Evolutionary conservation across 2,329 filamentous ascomycete genomes (phyloP).

Genomic region (Thyridium curvatum): DNA sequence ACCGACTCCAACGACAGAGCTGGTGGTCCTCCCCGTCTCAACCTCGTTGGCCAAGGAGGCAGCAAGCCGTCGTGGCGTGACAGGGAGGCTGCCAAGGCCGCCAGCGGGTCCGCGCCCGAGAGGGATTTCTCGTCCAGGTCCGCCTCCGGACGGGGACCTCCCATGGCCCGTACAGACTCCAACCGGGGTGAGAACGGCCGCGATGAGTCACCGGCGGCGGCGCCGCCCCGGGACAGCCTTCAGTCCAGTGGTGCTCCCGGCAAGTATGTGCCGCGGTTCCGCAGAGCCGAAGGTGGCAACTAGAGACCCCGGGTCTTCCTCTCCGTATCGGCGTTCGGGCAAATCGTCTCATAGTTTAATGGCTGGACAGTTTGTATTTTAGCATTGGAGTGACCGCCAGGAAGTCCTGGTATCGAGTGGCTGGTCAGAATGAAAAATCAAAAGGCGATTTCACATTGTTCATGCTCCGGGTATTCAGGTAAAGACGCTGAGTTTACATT

Average conservation of each 20-base stretch:
- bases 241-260: slow-evolving; percentile 47
- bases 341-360: too few relatives aligned
- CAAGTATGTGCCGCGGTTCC: slow-evolving; percentile 51
- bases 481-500: too few relatives aligned
- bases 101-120: slow-evolving; percentile 8
- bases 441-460: too few relatives aligned
- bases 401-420: too few relatives aligned
- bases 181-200: slow-evolving; percentile 33
- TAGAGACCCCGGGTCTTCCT: slow-evolving; percentile 1
- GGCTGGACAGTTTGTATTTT: too few relatives aligned
- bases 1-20: slow-evolving; percentile 39
- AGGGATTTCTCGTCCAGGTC: slow-evolving; percentile 17
- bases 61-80: slow-evolving; percentile 55
- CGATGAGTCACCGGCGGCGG: slow-evolving; percentile 31
- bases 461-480: too few relatives aligned
- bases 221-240: slow-evolving; percentile 34
- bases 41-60: slow-evolving; percentile 37
- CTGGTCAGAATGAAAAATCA: too few relatives aligned
- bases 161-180: slow-evolving; percentile 37
- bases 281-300: slow-evolving; percentile 14
- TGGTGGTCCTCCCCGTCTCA: slow-evolving; percentile 46
- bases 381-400: too few relatives aligned
- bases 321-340: too few relatives aligned
- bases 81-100: slow-evolving; percentile 42
- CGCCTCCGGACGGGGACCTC: slow-evolving; percentile 30